Conservation (phyloP, 2,329 filamentous ascomycete species). For the Biscogniauxia mediterranea region DNA sequence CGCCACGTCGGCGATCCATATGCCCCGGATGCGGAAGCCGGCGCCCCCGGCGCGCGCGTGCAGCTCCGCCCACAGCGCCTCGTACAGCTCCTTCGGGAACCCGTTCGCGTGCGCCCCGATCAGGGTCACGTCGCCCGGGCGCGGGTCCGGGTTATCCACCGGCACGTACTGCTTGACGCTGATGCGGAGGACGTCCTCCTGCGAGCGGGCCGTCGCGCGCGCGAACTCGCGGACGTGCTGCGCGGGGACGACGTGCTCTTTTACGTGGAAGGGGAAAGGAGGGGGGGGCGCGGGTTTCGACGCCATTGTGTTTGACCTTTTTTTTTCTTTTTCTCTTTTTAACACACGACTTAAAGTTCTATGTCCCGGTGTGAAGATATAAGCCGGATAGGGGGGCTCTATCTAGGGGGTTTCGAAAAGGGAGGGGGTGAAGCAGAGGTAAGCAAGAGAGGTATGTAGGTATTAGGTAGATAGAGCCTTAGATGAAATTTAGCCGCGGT, state of each 20-base stretch:
- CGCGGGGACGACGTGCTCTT: conserved; percentile 70
- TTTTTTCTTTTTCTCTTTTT: not conserved
- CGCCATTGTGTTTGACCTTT: conserved; percentile 3
- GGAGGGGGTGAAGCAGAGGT: no score
- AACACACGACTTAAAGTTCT: no score
- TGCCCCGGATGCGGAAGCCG: conserved; percentile 70
- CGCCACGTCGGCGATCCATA: conserved; percentile 90
- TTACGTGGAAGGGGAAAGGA: conserved; percentile 57
- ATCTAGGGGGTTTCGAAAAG: no score
- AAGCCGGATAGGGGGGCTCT: no score
- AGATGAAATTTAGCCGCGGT: no score
- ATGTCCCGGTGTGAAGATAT: no score
- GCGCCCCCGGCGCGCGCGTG: conserved; percentile 45
- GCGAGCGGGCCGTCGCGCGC: conserved; percentile 65
- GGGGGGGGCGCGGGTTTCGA: conserved; percentile 18
- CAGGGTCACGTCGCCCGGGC: conserved; percentile 77
- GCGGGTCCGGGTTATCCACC: conserved; percentile 63
- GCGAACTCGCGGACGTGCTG: conserved; percentile 83
- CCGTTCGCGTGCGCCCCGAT: conserved; percentile 88
- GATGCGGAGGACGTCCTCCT: conserved; percentile 72
- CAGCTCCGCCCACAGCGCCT: conserved; percentile 86
- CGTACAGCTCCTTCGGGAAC: conserved; percentile 94
- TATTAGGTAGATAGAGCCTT: no score
- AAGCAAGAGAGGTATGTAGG: no score
- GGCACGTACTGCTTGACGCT: conserved; percentile 89